Percentiles rank a stretch among this genome's conserved stretches.
phyloP scores from a whole-genome alignment of 345 rosid genomes.

The Garcia nutans region DNA sequence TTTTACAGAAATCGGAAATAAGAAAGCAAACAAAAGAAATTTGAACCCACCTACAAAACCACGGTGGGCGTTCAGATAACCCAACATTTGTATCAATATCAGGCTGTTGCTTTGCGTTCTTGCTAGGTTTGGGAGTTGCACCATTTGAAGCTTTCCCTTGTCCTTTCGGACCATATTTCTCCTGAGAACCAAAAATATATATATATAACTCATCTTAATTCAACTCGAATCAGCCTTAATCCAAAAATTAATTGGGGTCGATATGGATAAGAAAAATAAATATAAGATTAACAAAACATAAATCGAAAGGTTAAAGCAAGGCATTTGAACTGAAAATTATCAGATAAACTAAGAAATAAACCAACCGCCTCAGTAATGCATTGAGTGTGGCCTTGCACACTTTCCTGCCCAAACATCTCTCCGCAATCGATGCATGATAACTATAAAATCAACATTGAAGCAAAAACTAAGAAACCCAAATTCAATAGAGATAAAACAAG shows the following conservation, averaged over 20 bases:
- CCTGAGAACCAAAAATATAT: conserved; percentile 41
- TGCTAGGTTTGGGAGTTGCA: conserved; percentile 56
- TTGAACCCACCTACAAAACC: conserved; percentile 79
- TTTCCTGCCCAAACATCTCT: conserved; percentile 64
- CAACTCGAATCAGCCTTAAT: too few relatives aligned
- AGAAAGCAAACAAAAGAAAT: neutral
- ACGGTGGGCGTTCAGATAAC: conserved; percentile 74
- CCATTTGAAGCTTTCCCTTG: conserved; percentile 49
- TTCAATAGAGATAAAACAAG: neutral
- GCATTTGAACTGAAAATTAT: neutral
- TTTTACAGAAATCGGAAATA: neutral
- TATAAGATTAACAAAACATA: neutral
- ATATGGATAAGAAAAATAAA: neutral
- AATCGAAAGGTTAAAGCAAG: neutral
- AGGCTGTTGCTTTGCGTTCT: conserved; percentile 54
- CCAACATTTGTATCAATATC: conserved; percentile 75
- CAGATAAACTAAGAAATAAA: neutral
- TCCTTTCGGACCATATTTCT: conserved; percentile 94
- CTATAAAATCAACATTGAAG: conserved; percentile 32
- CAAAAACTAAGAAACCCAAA: neutral
- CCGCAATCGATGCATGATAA: conserved; percentile 95
- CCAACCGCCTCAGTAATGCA: conserved; percentile 87
- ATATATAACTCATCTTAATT: neutral
- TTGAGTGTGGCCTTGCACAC: conserved; percentile 81
- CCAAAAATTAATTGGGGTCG: too few relatives aligned